Percentiles rank a stretch among this genome's conserved stretches.
Conservation (phyloP, 192 early-diverging fungal species). For the Backusella macrospora region DNA sequence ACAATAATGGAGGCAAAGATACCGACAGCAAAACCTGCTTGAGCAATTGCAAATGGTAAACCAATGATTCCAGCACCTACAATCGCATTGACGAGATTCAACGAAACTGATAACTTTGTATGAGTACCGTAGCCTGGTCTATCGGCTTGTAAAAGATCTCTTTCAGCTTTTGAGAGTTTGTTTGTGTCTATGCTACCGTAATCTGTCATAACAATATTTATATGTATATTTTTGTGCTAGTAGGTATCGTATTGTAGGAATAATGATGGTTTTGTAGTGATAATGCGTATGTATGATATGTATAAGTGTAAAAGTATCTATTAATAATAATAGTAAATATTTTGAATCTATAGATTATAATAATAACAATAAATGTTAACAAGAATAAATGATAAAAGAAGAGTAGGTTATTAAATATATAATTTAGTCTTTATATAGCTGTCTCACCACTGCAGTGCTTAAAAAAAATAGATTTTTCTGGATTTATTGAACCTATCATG, state of each 20-base stretch:
- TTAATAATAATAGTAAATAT: neutral
- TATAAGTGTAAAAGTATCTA: neutral
- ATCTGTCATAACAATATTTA: neutral
- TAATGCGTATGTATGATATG: neutral
- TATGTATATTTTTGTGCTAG: neutral
- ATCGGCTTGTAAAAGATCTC: conserved; percentile 41
- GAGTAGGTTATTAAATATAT: neutral
- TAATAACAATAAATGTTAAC: neutral
- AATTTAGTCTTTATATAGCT: neutral
- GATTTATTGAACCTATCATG: conserved; percentile 15
- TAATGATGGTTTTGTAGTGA: neutral
- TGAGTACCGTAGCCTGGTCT: conserved; percentile 46
- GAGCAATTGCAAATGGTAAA: conserved; percentile 65
- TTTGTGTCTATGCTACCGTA: neutral
- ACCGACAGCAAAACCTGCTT: conserved; percentile 65
- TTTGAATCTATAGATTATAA: neutral
- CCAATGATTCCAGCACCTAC: conserved; percentile 67
- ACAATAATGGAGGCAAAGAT: conserved; percentile 50
- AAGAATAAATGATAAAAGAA: neutral
- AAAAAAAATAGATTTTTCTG: neutral
- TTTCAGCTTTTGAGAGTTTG: conserved; percentile 25
- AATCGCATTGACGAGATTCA: conserved; percentile 72
- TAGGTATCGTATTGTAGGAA: neutral
- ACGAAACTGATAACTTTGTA: conserved; percentile 44
- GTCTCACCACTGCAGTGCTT: neutral